These are phyloP conservation scores for Fusarium foetens DNA, from an alignment of 2,329 filamentous ascomycete species.

Conservation along the genomic window DNA sequence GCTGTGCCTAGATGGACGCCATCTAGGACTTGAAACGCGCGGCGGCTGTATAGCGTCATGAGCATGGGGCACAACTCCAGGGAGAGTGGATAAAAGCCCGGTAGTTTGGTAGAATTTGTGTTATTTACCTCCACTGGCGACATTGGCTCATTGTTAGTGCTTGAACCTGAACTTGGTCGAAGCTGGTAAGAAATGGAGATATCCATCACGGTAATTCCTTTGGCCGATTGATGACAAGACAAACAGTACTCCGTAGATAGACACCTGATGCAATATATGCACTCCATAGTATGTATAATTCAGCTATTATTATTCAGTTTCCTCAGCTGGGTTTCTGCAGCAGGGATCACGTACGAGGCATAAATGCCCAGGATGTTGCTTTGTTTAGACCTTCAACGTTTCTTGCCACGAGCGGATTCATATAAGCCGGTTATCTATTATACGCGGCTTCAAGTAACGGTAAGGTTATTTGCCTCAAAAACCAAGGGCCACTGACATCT, in stretches of 20 bases:
- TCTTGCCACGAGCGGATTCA: slow-evolving; percentile 16
- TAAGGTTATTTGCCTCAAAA: not conserved
- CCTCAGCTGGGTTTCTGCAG: slow-evolving; percentile 7
- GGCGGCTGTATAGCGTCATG: slow-evolving; percentile 26
- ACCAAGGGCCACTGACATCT: slow-evolving; percentile 10
- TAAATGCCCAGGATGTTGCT: not conserved
- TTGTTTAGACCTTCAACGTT: not conserved
- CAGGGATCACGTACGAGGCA: slow-evolving; percentile 3
- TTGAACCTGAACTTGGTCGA: not conserved
- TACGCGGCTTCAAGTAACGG: not conserved
- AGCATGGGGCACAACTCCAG: not conserved
- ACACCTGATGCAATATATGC: not conserved
- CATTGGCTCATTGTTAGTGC: slow-evolving; percentile 1
- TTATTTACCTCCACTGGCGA: not conserved
- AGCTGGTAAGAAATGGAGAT: slow-evolving; percentile 3
- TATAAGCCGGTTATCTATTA: not conserved
- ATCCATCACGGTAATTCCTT: not conserved
- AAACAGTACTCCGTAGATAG: not conserved
- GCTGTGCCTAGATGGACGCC: slow-evolving; percentile 21
- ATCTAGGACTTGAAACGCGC: slow-evolving; percentile 43
- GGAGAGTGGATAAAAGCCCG: slow-evolving; percentile 5
- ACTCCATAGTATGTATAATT: slow-evolving; percentile 1
- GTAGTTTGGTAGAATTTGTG: slow-evolving; percentile 22
- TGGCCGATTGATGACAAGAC: not conserved
- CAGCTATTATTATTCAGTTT: slow-evolving; percentile 1